Conservation (phyloP, 345 rosid genomes). For the Pseudoturritis turrita region DNA sequence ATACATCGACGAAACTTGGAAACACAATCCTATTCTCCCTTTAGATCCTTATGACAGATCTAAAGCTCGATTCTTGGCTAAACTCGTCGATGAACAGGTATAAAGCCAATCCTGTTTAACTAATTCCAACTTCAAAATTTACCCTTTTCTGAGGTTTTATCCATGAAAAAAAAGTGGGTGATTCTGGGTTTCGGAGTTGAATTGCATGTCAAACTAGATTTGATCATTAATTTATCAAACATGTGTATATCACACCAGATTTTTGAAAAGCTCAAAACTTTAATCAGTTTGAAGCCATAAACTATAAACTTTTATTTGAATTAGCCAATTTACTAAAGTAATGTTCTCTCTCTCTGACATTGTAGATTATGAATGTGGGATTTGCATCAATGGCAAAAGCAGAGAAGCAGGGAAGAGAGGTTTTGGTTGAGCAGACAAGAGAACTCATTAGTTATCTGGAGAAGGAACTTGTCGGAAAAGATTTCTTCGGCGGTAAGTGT, state of each 20-base stretch:
- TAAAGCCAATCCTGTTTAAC: background rate
- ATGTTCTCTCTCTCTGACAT: background rate
- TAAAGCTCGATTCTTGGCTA: constrained; percentile 39
- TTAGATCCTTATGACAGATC: constrained; percentile 40
- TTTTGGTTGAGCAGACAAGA: constrained; percentile 16
- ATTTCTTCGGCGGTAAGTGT: constrained; percentile 36
- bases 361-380: background rate
- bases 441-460: constrained; percentile 30
- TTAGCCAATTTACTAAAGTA: background rate
- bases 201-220: background rate
- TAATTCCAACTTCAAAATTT: background rate
- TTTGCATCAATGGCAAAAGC: background rate
- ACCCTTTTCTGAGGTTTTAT: background rate
- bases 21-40: constrained; percentile 36
- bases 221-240: background rate
- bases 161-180: background rate
- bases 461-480: constrained; percentile 33
- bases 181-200: background rate
- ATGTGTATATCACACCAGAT: background rate
- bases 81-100: constrained; percentile 36
- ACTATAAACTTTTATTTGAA: background rate
- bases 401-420: constrained; percentile 21
- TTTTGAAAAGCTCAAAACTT: background rate
- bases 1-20: constrained; percentile 50
- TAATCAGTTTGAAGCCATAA: background rate